Evolutionary conservation across 148 eudicot genomes (phyloP).

Genomic region (Arctostaphylos glauca): DNA sequence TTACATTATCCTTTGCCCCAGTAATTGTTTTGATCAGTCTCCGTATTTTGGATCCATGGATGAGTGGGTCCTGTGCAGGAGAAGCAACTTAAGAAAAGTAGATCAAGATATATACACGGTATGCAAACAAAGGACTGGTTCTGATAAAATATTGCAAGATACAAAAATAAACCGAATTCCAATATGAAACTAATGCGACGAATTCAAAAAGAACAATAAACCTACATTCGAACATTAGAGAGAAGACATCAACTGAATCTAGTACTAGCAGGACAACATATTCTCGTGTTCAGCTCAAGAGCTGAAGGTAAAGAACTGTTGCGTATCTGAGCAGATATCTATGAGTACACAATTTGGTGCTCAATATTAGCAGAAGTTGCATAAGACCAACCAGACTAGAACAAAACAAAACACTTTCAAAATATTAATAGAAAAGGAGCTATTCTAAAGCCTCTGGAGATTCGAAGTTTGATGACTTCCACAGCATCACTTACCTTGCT

Average conservation of each 20-base stretch:
- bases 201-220: not conserved
- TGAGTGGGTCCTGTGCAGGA: constrained; percentile 49
- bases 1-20: constrained; percentile 58
- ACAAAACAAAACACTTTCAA: not conserved
- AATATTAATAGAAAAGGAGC: too few relatives aligned
- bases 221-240: not conserved
- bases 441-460: constrained; percentile 5
- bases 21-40: constrained; percentile 54
- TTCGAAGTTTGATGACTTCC: constrained; percentile 10
- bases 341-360: not conserved
- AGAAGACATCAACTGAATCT: not conserved
- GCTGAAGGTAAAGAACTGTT: too few relatives aligned
- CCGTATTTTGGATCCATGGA: constrained; percentile 46
- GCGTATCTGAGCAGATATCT: too few relatives aligned
- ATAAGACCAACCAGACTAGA: not conserved
- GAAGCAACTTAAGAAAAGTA: not conserved
- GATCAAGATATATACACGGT: not conserved
- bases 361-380: not conserved
- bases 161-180: not conserved
- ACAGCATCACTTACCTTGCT: constrained; percentile 40
- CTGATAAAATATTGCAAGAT: not conserved
- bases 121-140: not conserved
- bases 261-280: constrained; percentile 7
- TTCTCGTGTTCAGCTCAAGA: not conserved
- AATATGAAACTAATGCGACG: not conserved